Base-by-base conservation (phyloP, 345 rosid genomes). In the Kernera saxatilis region DNA sequence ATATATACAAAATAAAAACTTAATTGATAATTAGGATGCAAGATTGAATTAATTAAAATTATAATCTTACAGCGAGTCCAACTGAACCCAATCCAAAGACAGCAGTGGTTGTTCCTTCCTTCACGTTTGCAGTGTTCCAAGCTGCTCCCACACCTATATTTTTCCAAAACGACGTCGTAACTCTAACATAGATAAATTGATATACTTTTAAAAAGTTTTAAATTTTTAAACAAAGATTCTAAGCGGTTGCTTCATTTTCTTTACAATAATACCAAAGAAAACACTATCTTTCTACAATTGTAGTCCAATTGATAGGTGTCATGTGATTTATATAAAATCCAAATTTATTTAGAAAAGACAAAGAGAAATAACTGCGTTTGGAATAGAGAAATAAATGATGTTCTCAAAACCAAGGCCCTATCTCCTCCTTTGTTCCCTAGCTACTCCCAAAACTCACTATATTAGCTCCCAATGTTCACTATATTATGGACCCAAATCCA, bases 121-220 rank as follows among this genome's bases (percentile, higher is more conserved):
- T 81, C 37, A 87, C 84, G 3, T 87, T 55, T 4, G 92, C 90
- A 8, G 54, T 66, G 37, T 85, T 85, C 96, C 92, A 89, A 3
- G 85, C 96, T 14, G 86, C 92, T 60, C 96, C 96, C 10, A 89
- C 88, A 5, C 90, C 95, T 84, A 59, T 13, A 10, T 27, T 21
- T 21, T 1, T 10, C 5, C 36, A 45, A 23, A 30, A 30, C 1
- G 17, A 59, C 15, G 8, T 48, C 22, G 9, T 35, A 44, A 50
- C 30, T 32, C 33, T 35, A 21, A 58, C n/a, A n/a, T n/a, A n/a
- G n/a, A n/a, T n/a, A n/a, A n/a, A n/a, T n/a, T n/a, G n/a, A n/a
- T n/a, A n/a, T n/a, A n/a, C n/a, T n/a, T n/a, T n/a, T n/a, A n/a
- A n/a, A n/a, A n/a, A n/a, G n/a, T n/a, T n/a, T n/a, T n/a, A n/a